Conservation (phyloP, 495 filamentous ascomycete genomes). For the Penicillium steckii region DNA sequence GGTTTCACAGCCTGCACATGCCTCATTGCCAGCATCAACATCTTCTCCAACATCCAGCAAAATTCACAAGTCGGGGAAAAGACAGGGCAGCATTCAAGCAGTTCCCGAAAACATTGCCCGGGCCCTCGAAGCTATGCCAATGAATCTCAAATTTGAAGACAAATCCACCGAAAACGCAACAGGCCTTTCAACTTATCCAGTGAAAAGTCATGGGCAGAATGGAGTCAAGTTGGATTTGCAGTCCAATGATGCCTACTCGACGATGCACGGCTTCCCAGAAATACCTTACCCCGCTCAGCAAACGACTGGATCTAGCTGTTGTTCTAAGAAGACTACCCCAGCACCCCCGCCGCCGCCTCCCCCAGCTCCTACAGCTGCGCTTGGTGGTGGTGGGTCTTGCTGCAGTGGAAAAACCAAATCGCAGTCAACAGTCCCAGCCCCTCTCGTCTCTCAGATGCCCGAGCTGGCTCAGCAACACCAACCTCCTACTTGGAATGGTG, state of each 20-base stretch:
- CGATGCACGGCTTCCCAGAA: neutral
- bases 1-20: slow-evolving; percentile 5
- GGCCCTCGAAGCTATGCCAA: slow-evolving; percentile 24
- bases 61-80: slow-evolving; percentile 28
- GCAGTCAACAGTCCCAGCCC: neutral
- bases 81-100: slow-evolving; percentile 27
- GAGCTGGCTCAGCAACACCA: slow-evolving; percentile 4
- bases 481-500: slow-evolving; percentile 9
- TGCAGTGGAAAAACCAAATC: slow-evolving; percentile 24
- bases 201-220: slow-evolving; percentile 8
- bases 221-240: neutral
- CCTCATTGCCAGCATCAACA: slow-evolving; percentile 8
- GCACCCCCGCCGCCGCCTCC: slow-evolving; percentile 18
- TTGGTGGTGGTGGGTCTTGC: slow-evolving; percentile 27
- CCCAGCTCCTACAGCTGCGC: slow-evolving; percentile 10
- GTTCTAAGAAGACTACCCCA: slow-evolving; percentile 24
- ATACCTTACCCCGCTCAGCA: neutral
- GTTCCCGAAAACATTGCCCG: slow-evolving; percentile 28
- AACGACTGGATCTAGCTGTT: slow-evolving; percentile 24
- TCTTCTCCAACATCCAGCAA: slow-evolving; percentile 18
- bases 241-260: neutral
- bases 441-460: neutral
- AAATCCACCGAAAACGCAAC: neutral
- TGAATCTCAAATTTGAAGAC: slow-evolving; percentile 24
- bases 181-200: slow-evolving; percentile 2